Base-by-base conservation (phyloP, 495 filamentous ascomycete species). In the Lasiosphaeriaceae sp. region DNA sequence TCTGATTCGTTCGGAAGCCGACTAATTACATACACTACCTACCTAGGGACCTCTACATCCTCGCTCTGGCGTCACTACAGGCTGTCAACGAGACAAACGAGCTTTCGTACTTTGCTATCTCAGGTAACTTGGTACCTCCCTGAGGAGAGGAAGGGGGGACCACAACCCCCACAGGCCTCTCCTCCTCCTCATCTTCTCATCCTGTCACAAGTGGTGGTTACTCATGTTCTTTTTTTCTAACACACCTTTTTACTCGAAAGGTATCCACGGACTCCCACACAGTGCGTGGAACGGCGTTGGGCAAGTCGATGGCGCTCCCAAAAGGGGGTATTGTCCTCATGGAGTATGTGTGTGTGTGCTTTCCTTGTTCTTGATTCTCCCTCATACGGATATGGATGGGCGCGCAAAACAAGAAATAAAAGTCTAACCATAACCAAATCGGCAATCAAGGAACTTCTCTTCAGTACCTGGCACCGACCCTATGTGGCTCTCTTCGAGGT, bases 241-340 rank as follows among this genome's bases (percentile, higher is more conserved):
- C 39, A 9, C 9, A 3, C 39, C n/a, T 43, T 43, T 43, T 12
- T 37, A 9, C 34, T 11, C 24, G 23, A n/a, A 45, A 82, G 79
- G 76, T 20, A 81, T 82, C 50, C 80, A 82, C 54, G 80, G 80
- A 17, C 62, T 71, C 20, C 78, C 80, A 14, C 77, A 76, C 58
- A 65, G 62, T 26, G 61, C 71, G 22, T 83, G 76, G 72, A 75
- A 83, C 54, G 73, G 68, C 29, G 71, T 75, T 12, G 68, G 60
- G 2, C 63, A 74, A 16, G 73, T 72, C 49, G 44, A 65, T 17
- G 67, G 70, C 35, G 66, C 60, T 4, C 59, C 65, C 11, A 46
- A 23, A 12, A 58, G 58, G 11, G 79, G 79, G 1, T 83, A 78
- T 54, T 83, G 81, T 59, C 74, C 75, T 44, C 77, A 79, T 44